phyloP scores from a whole-genome alignment of 176 grass and related monocot species.

The Zoysia japonica region DNA sequence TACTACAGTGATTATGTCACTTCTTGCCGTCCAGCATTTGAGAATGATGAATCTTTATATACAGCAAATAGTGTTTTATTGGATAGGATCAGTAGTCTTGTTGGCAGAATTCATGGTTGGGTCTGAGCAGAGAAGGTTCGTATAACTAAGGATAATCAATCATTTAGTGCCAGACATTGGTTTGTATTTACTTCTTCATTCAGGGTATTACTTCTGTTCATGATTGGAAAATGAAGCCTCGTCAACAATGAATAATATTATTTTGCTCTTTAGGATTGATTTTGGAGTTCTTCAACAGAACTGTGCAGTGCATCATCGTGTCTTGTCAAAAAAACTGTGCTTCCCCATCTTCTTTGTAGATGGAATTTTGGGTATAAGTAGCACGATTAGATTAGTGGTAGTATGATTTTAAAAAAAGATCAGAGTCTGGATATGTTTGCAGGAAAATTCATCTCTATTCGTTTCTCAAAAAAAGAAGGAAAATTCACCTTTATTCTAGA shows the following conservation, averaged over 20 bases:
- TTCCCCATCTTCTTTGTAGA: neutral
- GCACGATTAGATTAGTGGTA: neutral
- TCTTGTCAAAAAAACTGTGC: neutral
- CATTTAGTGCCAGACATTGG: too few species aligned
- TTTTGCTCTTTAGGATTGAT: neutral
- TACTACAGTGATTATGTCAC: neutral
- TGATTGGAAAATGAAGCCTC: neutral
- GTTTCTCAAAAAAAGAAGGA: too few species aligned
- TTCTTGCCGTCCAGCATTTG: neutral
- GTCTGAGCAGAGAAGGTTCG: neutral
- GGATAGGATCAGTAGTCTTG: neutral
- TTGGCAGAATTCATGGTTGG: neutral
- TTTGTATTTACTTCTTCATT: too few species aligned
- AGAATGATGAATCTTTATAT: neutral
- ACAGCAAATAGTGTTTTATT: constrained; percentile 1
- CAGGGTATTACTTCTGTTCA: neutral
- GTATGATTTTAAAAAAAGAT: neutral
- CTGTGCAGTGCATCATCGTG: neutral
- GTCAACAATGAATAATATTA: neutral
- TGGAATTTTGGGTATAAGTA: neutral
- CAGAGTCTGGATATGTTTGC: neutral
- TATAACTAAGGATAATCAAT: neutral
- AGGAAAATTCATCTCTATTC: neutral
- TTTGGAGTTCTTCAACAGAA: neutral
- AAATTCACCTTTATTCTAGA: neutral